Evolutionary conservation across 2,329 filamentous ascomycete species (phyloP).

Genomic region (Tolypocladium tropicale): DNA sequence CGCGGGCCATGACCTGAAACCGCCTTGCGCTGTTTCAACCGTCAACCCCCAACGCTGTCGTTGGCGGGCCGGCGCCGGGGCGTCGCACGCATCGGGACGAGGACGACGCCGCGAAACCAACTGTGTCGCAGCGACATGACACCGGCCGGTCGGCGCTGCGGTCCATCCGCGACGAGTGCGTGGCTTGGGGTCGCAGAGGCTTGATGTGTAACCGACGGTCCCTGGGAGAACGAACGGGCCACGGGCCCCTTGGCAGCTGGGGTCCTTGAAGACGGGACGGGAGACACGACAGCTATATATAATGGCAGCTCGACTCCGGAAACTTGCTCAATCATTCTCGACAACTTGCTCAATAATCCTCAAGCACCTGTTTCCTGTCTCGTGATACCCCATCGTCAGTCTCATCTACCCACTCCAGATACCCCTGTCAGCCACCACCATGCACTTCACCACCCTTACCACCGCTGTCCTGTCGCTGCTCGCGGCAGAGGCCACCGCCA

Average conservation of each 20-base stretch:
- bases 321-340: neutral
- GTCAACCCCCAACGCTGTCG: neutral
- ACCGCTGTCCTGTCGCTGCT: slow-evolving; percentile 6
- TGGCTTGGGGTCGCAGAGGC: neutral
- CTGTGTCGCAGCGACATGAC: neutral
- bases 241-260: neutral
- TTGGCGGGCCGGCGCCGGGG: neutral
- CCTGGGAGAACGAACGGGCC: neutral
- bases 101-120: neutral
- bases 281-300: neutral
- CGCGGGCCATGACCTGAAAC: neutral
- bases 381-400: neutral
- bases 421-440: slow-evolving; percentile 3
- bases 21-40: neutral
- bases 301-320: neutral
- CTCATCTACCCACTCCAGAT: neutral
- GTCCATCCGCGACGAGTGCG: neutral
- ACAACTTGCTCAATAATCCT: neutral
- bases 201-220: neutral
- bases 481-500: slow-evolving; percentile 18
- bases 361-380: neutral
- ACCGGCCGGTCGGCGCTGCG: neutral
- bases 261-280: neutral
- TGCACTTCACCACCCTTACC: slow-evolving; percentile 7
- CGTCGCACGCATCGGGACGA: neutral